Evolutionary conservation across 148 eudicot genomes (phyloP).

Genomic region (Cornus suecica): DNA sequence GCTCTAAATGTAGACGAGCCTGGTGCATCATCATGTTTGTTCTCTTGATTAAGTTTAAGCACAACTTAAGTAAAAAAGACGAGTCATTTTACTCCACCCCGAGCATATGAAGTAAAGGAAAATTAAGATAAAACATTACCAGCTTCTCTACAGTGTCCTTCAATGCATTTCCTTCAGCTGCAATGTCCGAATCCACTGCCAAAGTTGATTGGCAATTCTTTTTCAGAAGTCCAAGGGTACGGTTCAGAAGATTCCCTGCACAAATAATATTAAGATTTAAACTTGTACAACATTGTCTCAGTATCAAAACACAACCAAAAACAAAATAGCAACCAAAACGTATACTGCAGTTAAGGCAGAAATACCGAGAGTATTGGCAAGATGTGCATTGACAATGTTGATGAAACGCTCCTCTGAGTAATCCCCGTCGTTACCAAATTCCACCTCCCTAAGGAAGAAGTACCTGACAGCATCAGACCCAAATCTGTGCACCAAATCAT

Average conservation of each 20-base stretch:
- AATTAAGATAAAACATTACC: slow-evolving; percentile 38
- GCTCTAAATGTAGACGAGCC: background rate
- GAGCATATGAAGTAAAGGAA: background rate
- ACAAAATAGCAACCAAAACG: background rate
- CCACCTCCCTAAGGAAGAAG: slow-evolving; percentile 97
- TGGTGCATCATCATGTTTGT: background rate
- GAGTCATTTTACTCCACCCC: background rate
- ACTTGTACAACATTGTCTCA: background rate
- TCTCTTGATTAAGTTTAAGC: background rate
- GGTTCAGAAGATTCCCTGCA: slow-evolving; percentile 95
- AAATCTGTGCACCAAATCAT: slow-evolving; percentile 82
- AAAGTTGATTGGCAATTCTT: slow-evolving; percentile 93
- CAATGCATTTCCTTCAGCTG: slow-evolving; percentile 84
- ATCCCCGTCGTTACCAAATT: slow-evolving; percentile 94
- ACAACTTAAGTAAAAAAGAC: too few species aligned
- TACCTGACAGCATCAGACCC: slow-evolving; percentile 97
- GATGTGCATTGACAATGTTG: slow-evolving; percentile 88
- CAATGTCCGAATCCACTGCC: slow-evolving; percentile 67
- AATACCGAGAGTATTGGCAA: slow-evolving; percentile 95
- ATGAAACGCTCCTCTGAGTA: slow-evolving; percentile 97
- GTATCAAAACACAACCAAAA: background rate
- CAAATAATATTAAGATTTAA: slow-evolving; percentile 1
- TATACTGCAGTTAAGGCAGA: background rate
- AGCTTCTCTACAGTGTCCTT: slow-evolving; percentile 71
- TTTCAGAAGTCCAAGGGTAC: slow-evolving; percentile 94